Evolutionary conservation across 2,329 filamentous ascomycete species (phyloP).

Genomic region (Beauveria varroae): DNA sequence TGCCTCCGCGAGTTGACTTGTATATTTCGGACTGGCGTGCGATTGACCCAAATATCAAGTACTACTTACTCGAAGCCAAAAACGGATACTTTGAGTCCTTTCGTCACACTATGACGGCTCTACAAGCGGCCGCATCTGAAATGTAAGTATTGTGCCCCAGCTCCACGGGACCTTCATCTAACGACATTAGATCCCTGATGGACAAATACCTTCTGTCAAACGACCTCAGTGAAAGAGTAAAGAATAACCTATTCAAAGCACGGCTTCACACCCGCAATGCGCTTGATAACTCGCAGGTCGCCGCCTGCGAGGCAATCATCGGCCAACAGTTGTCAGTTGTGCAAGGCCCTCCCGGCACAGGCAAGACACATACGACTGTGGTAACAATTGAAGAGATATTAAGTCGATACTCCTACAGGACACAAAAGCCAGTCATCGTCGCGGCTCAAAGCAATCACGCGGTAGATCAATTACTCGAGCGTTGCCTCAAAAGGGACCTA

Average conservation of each 20-base stretch:
- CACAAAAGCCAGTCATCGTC: slow-evolving; percentile 58
- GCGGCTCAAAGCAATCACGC: slow-evolving; percentile 89
- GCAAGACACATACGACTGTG: slow-evolving; percentile 77
- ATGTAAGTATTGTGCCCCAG: slow-evolving; percentile 23
- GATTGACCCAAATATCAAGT: slow-evolving; percentile 61
- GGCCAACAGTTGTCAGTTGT: slow-evolving; percentile 66
- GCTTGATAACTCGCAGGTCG: slow-evolving; percentile 65
- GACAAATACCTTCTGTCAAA: neutral
- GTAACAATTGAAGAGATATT: slow-evolving; percentile 45
- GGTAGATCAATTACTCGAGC: slow-evolving; percentile 68
- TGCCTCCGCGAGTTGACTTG: slow-evolving; percentile 65
- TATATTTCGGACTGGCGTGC: slow-evolving; percentile 58
- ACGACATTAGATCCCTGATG: neutral
- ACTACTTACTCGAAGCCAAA: slow-evolving; percentile 72
- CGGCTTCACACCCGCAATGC: slow-evolving; percentile 13
- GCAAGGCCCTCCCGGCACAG: slow-evolving; percentile 70
- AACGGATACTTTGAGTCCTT: slow-evolving; percentile 70
- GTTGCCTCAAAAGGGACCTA: slow-evolving; percentile 38
- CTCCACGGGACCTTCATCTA: neutral
- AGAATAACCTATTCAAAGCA: slow-evolving; percentile 18
- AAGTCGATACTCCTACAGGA: slow-evolving; percentile 40
- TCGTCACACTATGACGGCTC: slow-evolving; percentile 62
- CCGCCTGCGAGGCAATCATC: slow-evolving; percentile 61
- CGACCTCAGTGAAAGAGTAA: neutral
- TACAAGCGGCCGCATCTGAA: slow-evolving; percentile 50